These are phyloP conservation scores for Breynia disticha DNA, from an alignment of 441 rosid genomes.

Conservation along the genomic window DNA sequence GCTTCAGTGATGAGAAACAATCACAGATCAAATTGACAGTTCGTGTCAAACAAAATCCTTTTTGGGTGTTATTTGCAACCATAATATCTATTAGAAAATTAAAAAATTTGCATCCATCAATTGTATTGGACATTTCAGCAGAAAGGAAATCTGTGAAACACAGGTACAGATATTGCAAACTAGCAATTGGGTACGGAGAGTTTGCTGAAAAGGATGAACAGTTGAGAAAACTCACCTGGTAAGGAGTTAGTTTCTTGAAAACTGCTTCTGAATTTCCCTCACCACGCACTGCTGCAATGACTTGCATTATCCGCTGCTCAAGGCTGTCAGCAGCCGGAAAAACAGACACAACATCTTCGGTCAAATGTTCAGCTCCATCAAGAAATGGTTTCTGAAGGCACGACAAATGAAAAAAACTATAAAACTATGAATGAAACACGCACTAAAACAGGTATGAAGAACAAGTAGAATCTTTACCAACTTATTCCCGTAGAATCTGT, in stretches of 20 bases:
- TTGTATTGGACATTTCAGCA: no score
- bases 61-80: no score
- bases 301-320: conserved; percentile 70
- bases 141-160: no score
- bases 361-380: conserved; percentile 80
- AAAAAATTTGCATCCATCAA: no score
- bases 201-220: conserved; percentile 3
- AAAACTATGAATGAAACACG: neutral
- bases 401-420: neutral
- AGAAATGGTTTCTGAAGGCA: conserved; percentile 86
- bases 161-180: no score
- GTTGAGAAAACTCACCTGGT: conserved; percentile 51
- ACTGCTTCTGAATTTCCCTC: conserved; percentile 57
- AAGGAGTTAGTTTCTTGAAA: conserved; percentile 60
- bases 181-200: no score
- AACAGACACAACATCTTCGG: conserved; percentile 89
- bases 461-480: conserved; percentile 49
- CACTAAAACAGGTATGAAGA: conserved; percentile 11
- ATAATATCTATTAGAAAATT: no score
- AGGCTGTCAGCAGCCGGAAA: conserved; percentile 91
- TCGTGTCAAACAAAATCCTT: no score
- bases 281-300: conserved; percentile 53
- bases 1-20: no score
- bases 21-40: no score
- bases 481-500: conserved; percentile 79